Base-by-base conservation (phyloP, 805 yeast species). In the Pichia sporocuriosa region DNA sequence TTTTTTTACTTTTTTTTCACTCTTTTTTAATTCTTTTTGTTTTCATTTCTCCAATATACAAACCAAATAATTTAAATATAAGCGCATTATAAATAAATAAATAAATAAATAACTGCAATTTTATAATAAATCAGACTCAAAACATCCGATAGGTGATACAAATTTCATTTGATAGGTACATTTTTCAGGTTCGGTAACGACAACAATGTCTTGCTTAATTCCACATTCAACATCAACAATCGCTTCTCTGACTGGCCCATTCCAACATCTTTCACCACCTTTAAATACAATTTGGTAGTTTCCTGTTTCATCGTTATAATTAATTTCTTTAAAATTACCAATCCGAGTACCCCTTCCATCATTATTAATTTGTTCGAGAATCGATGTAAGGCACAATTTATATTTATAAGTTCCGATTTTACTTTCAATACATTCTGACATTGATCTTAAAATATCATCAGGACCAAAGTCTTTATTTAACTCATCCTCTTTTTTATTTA, bases 181-280 rank as follows among this genome's bases (percentile, higher is more conserved):
- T 58, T 82, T 86, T 50, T 89, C 94, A 2, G 93, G 90, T 62
- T 93, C 98, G 32, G 80, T 68, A 9, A 90, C 95, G 4, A 76
- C 59, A n/a, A 81, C 42, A 20, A 87, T 59, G 42, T 70, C 66
- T 35, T 72, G 66, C 3, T 66, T 61, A 2, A 69, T 62, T 0
- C 94, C 94, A 63, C 98, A 93, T 15, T 67, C 65, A 41, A 89
- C 56, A 19, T 67, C 66, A 2, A 85, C 80, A 9, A 59, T 63
- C 1, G 86, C 89, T 26, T 81, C 73, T 59, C 98, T 76, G 23
- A 66, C 59, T 5, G 97, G 97, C 0, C 98, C 98, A 58, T 88
- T 85, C 96, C 97, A 90, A 62, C 98, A 93, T 55, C 70, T 74
- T 32, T 78, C 79, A 17, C 98, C 98, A 16, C 67, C 56, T 4